Base-by-base conservation (phyloP, 2,329 filamentous ascomycete species). In the Pseudogymnoascus sp. region DNA sequence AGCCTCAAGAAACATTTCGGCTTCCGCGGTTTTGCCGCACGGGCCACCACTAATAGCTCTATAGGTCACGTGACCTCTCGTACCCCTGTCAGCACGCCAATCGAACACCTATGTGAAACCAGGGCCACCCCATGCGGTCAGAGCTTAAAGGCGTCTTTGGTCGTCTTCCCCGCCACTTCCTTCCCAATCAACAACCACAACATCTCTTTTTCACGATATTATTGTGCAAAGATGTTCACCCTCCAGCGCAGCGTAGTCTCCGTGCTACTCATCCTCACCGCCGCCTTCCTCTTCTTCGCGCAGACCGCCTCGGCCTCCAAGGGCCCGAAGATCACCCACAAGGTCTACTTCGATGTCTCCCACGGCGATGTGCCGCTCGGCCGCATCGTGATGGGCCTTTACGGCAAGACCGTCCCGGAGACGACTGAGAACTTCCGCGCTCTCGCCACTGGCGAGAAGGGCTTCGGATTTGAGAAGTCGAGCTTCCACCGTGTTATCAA, bases 251-350 rank as follows among this genome's bases (percentile, higher is more conserved):
- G 92, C 69, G 75, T 91, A 73, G 81, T 88, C 75, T 86, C 89
- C 72, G 81, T 88, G 72, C 82, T 91, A 74, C 82, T 96, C 74
- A 84, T 96, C 73, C 76, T 96, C 71, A 87, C 90, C 71, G 81
- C 93, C 71, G 82, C 84, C 69, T 81, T 93, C 74, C 79, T 92
- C 69, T 85, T 91, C 79, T 86, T 96, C 74, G 83, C 88, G 69
- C 88, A 91, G 77, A 84, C 85, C 36, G 86, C 84, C 65, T 86
- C 89, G 70, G 89, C 90, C 62, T 81, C 81, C 69, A 91, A 93
- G 81, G 93, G 95, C 56, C 93, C 91, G 67, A 96, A 95, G 86
- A 93, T 97, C 81, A 97, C 93, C 72, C 83, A 90, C 83, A 96
- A 96, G 86, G 91, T 95, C 78, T 95, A 86, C 83, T 93, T 96